Evolutionary conservation across 305 asterid species (phyloP), one percentile per base, ranked within the genome.

Genomic region (Stenogyne calaminthoides): DNA sequence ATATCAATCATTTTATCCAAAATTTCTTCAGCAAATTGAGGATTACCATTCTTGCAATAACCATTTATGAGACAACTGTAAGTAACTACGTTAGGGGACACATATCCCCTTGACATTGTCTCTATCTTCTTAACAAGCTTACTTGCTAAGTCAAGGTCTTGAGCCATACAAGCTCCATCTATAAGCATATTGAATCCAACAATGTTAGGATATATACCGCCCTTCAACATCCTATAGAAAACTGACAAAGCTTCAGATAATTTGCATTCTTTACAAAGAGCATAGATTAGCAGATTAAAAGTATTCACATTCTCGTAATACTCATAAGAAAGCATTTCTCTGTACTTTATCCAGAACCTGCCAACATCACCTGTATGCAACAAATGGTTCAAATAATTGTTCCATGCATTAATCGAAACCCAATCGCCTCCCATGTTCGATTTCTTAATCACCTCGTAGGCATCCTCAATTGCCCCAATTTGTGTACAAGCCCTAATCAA

Each of bases 331-430:
- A 88, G 71, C 90, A 90, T 87, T 75, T 88, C 92, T 71, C 78
- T 81, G 39, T 87, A 85, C 34, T 67, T 73, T 54, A 18, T 65
- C 93, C 93, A 88, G 78, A 90, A 92, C 63, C 75, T 66, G 52
- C 74, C 73, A 46, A 81, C 64, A 66, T 84, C 86, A n/a, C 83
- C 92, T 22, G 73, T 66, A 81, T 87, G 86, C 82, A 88, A 64
- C 5, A 92, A 81, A 82, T 86, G 91, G 86, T 79, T 86, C 78
- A 92, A 77, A 77, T 82, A 88, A 75, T 90, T 87, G 84, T 92
- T 90, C 96, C 89, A 84, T 3, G 96, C 96, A 76, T 86, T 89
- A 78, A 90, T 66, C 0, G 93, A 88, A 54, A 88, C 79, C 63
- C 51, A 32, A 80, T 55, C 12, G n/a, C 76, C 78, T 19, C 75